These are phyloP conservation scores for Pseudogymnoascus sp. DNA, from an alignment of 2,329 filamentous ascomycete genomes.

Conservation along the genomic window DNA sequence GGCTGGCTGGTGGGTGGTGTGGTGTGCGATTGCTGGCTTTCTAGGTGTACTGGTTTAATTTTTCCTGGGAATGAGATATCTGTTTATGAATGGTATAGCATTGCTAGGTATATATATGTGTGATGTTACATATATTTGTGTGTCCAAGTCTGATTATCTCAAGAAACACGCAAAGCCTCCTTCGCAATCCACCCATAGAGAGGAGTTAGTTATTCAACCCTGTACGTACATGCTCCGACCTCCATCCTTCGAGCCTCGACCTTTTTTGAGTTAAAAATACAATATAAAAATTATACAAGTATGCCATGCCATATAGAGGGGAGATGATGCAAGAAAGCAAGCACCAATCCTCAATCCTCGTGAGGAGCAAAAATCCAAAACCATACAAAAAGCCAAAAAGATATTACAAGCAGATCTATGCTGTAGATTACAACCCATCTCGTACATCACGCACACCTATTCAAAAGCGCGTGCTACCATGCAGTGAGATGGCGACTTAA, in stretches of 20 bases:
- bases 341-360: conserved; percentile 1
- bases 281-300: not conserved
- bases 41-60: not conserved
- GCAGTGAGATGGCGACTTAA: not conserved
- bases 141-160: not conserved
- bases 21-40: not conserved
- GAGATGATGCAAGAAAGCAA: not conserved
- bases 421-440: conserved; percentile 1
- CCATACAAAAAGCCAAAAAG: not conserved
- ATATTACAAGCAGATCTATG: conserved; percentile 3
- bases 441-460: not conserved
- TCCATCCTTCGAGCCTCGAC: not conserved
- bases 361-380: not conserved
- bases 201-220: not conserved
- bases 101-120: conserved; percentile 3
- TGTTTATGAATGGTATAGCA: not conserved
- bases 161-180: not conserved
- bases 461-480: not conserved
- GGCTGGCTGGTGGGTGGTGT: not conserved
- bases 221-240: not conserved
- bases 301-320: not conserved
- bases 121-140: not conserved
- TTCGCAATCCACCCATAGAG: conserved; percentile 2
- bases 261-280: not conserved
- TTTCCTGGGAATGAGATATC: not conserved